These are phyloP conservation scores for Camellia sinensis DNA, from an alignment of 148 eudicot species.

Conservation along the genomic window DNA sequence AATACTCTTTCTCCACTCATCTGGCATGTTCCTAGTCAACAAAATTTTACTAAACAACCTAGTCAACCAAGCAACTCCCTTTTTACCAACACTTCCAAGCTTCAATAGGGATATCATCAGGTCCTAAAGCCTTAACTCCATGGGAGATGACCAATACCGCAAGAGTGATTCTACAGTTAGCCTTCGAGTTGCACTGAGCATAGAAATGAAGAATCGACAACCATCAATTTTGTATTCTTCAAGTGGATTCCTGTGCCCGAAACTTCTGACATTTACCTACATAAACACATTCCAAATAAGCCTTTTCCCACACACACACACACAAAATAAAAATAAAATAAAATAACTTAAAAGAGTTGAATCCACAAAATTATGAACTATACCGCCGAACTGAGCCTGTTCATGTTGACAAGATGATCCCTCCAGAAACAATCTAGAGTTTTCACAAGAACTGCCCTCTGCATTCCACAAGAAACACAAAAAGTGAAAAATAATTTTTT, in stretches of 20 bases:
- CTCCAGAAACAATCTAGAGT: conserved; percentile 94
- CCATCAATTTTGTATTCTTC: conserved; percentile 99
- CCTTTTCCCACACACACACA: background rate
- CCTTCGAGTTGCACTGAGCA: conserved; percentile 93
- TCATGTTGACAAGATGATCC: conserved; percentile 99
- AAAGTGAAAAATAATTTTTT: background rate
- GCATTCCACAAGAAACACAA: conserved; percentile 25
- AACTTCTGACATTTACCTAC: conserved; percentile 96
- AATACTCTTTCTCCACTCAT: too few species aligned
- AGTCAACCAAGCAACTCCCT: too few species aligned
- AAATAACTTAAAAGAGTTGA: background rate
- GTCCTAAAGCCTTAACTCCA: too few species aligned
- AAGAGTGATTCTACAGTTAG: conserved; percentile 80
- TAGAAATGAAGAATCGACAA: conserved; percentile 92
- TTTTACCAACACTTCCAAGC: too few species aligned
- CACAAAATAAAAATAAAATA: too few species aligned
- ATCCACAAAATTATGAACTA: background rate
- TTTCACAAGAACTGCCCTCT: conserved; percentile 85
- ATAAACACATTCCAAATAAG: conserved; percentile 22
- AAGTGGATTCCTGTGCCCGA: conserved; percentile 95
- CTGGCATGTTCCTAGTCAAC: too few species aligned
- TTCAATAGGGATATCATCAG: too few species aligned
- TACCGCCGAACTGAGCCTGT: conserved; percentile 93
- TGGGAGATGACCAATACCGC: conserved; percentile 85
- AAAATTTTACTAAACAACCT: too few species aligned